Conservation (phyloP, 805 yeast genomes). For the Kluyveromyces wickerhamii region DNA sequence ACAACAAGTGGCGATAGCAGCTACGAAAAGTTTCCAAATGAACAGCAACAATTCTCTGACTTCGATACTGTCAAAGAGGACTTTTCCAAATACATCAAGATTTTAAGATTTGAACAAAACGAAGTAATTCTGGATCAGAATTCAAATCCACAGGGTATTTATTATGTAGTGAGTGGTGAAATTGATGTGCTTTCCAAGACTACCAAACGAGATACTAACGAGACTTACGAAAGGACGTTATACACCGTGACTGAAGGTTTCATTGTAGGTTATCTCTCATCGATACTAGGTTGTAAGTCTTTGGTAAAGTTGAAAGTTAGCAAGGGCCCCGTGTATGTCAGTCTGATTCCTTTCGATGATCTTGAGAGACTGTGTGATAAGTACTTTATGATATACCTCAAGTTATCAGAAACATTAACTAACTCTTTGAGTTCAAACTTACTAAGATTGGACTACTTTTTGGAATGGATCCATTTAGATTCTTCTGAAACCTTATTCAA, state of each 20-base stretch:
- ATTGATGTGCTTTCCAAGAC: conserved; percentile 54
- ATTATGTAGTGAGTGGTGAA: conserved; percentile 70
- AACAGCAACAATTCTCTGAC: conserved; percentile 30
- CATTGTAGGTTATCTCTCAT: conserved; percentile 78
- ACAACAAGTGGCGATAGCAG: too few species aligned
- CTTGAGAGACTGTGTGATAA: conserved; percentile 64
- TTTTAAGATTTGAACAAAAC: conserved; percentile 46
- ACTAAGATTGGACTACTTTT: conserved; percentile 74
- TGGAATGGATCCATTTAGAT: conserved; percentile 90
- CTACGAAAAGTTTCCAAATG: background rate
- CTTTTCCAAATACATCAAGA: conserved; percentile 51
- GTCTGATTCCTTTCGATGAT: conserved; percentile 55
- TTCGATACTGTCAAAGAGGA: conserved; percentile 47
- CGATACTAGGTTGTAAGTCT: conserved; percentile 71
- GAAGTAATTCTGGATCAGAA: conserved; percentile 55
- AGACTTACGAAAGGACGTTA: conserved; percentile 32
- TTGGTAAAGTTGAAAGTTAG: conserved; percentile 59
- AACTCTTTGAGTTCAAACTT: conserved; percentile 59
- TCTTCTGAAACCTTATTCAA: conserved; percentile 76
- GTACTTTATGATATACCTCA: conserved; percentile 65
- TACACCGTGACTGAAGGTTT: conserved; percentile 70
- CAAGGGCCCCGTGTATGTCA: conserved; percentile 55
- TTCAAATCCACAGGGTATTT: conserved; percentile 63
- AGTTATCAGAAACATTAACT: conserved; percentile 68
- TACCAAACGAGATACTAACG: conserved; percentile 12